Evolutionary conservation across 1,284 basidiomycete genomes (phyloP), one percentile per base, ranked within the genome.

Genomic region (Ustilago loliicola): DNA sequence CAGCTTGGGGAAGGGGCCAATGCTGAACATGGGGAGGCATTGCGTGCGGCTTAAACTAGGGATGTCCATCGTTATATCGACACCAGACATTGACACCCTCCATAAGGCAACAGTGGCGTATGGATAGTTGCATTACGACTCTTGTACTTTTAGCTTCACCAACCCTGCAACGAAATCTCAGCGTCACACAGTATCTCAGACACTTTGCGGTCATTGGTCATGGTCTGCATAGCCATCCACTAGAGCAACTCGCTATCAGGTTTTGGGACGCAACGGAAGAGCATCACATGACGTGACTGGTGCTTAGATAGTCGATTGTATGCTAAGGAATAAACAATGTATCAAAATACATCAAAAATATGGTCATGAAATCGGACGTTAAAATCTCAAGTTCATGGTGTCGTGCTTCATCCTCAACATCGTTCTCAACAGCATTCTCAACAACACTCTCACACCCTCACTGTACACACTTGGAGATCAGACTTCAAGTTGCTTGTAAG

Each of bases 21-120:
- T n/a, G 48, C 57, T 5, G 64, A 74, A 30, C 76, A 59, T 23
- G 65, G 61, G 8, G 72, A 78, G 61, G 76, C 76, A 2, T 30
- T 78, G 38, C 50, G 77, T 5, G 72, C 77, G 21, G 72, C 68
- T 1, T 79, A 50, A 55, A n/a, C 21, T 23, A 13, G 10, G 7
- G 21, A 48, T 7, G n/a, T 23, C 13, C 38, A 19, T 13, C 38
- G 7, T 34, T 6, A 40, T 40, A 1, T 40, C 17, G 19, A 36
- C 5, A 36, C 38, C 38, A 40, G 17, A 40, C 19, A 19, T 40
- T 19, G 38, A 40, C 19, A 19, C 7, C 7, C 9, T 36, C 34
- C 34, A 15, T 36, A 36, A 10, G 10, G 19, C 38, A 40, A 40
- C 11, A 19, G 38, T 40, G 13, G 38, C 38, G 17, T 40, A 13